Conservation (phyloP, 2,329 filamentous ascomycete species). For the Amesomyces nigricolor region DNA sequence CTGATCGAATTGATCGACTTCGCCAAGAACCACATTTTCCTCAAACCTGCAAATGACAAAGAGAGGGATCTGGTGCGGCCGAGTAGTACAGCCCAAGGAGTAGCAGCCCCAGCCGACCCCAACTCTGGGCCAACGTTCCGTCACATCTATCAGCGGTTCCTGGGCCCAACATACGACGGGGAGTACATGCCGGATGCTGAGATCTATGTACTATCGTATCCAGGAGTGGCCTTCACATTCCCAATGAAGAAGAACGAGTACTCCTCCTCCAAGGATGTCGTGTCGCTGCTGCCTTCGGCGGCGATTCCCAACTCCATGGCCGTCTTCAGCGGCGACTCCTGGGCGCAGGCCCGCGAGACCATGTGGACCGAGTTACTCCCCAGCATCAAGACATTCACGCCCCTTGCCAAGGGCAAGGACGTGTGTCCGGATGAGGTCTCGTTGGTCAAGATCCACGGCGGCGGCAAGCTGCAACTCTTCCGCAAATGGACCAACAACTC, state of each 20-base stretch:
- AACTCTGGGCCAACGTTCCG: constrained; percentile 67
- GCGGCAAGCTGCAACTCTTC: constrained; percentile 70
- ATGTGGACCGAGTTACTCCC: constrained; percentile 72
- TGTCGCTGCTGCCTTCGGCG: constrained; percentile 75
- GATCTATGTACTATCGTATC: constrained; percentile 84
- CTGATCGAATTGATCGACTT: constrained; percentile 91
- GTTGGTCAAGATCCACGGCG: constrained; percentile 68
- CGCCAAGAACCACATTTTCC: constrained; percentile 73
- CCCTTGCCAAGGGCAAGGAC: constrained; percentile 67
- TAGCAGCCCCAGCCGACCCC: constrained; percentile 19
- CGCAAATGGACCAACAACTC: constrained; percentile 62
- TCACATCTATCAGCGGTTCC: constrained; percentile 87
- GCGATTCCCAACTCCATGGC: constrained; percentile 80
- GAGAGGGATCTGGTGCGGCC: constrained; percentile 71
- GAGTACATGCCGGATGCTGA: constrained; percentile 72
- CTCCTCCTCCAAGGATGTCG: constrained; percentile 72
- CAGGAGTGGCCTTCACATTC: constrained; percentile 90
- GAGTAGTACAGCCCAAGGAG: constrained; percentile 33
- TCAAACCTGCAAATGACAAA: constrained; percentile 58
- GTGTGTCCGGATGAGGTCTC: constrained; percentile 85
- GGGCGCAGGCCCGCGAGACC: constrained; percentile 72
- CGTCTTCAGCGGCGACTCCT: constrained; percentile 83
- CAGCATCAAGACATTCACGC: constrained; percentile 65
- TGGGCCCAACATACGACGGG: constrained; percentile 89
- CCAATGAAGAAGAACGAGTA: constrained; percentile 69